phyloP scores from a whole-genome alignment of 805 yeast genomes.

The Schizosaccharomyces octosporus region DNA sequence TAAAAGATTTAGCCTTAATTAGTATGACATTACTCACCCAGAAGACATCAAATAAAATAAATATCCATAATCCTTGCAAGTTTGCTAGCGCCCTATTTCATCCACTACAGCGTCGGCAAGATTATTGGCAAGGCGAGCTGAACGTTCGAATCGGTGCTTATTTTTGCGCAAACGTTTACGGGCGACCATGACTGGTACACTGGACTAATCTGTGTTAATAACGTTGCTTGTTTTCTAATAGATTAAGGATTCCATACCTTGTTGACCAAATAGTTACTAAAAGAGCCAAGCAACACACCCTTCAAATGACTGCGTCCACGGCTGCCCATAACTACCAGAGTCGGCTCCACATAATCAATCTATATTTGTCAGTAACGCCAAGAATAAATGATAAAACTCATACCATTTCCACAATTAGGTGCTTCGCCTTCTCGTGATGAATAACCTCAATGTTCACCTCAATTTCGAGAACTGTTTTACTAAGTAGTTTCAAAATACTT shows the following conservation, averaged over 20 bases:
- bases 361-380: not conserved
- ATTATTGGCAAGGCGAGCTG: slow-evolving; percentile 14
- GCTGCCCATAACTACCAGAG: slow-evolving; percentile 51
- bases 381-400: not conserved
- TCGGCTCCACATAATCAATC: slow-evolving; percentile 46
- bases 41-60: too few relatives aligned
- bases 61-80: too few relatives aligned
- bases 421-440: slow-evolving; percentile 54
- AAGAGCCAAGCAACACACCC: slow-evolving; percentile 50
- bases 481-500: slow-evolving; percentile 22
- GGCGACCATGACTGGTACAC: slow-evolving; percentile 65
- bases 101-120: slow-evolving; percentile 6
- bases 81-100: not conserved
- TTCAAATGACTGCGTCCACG: slow-evolving; percentile 47
- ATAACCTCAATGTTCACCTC: slow-evolving; percentile 51
- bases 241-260: slow-evolving; percentile 12
- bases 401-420: slow-evolving; percentile 34
- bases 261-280: slow-evolving; percentile 48
- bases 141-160: slow-evolving; percentile 25
- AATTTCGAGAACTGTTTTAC: slow-evolving; percentile 43
- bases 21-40: too few relatives aligned
- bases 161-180: slow-evolving; percentile 45
- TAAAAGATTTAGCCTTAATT: too few relatives aligned
- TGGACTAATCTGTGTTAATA: slow-evolving; percentile 13
- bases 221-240: not conserved